phyloP scores from a whole-genome alignment of 129 eudicot species.

The Mikania micrantha region DNA sequence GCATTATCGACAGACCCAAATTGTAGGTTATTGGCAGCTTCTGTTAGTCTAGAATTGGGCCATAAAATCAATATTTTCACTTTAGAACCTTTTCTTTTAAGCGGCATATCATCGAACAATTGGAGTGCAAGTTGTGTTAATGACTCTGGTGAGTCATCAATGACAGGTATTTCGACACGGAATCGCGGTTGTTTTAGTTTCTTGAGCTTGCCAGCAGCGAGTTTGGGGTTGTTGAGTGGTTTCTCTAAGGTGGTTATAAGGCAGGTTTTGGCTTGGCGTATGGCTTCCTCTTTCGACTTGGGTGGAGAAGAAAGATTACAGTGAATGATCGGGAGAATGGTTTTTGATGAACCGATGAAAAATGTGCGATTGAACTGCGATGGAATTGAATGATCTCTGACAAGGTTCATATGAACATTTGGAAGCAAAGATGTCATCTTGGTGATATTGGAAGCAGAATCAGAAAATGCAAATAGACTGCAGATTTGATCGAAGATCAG shows the following conservation, averaged over 20 bases:
- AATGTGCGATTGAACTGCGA: slow-evolving; percentile 5
- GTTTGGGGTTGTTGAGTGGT: slow-evolving; percentile 69
- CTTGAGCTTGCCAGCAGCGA: slow-evolving; percentile 54
- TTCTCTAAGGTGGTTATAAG: slow-evolving; percentile 57
- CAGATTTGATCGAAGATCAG: neutral
- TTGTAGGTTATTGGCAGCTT: slow-evolving; percentile 35
- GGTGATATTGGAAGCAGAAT: neutral
- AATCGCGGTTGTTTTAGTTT: slow-evolving; percentile 67
- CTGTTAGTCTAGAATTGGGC: slow-evolving; percentile 36
- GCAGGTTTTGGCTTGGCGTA: slow-evolving; percentile 74
- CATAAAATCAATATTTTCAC: slow-evolving; percentile 57
- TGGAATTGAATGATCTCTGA: slow-evolving; percentile 12
- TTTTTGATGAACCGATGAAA: slow-evolving; percentile 16
- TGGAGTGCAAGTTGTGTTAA: slow-evolving; percentile 59
- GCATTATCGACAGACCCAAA: slow-evolving; percentile 34
- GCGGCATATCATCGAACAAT: slow-evolving; percentile 46
- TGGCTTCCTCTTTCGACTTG: slow-evolving; percentile 74
- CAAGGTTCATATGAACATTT: slow-evolving; percentile 18
- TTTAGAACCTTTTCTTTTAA: slow-evolving; percentile 48
- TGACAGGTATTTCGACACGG: slow-evolving; percentile 62
- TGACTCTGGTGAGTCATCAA: slow-evolving; percentile 54
- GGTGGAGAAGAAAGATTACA: slow-evolving; percentile 60
- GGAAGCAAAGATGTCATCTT: slow-evolving; percentile 46
- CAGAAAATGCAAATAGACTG: neutral
- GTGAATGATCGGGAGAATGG: slow-evolving; percentile 20